Base-by-base conservation (phyloP, 1,284 basidiomycete genomes). In the Athelia psychrophila region DNA sequence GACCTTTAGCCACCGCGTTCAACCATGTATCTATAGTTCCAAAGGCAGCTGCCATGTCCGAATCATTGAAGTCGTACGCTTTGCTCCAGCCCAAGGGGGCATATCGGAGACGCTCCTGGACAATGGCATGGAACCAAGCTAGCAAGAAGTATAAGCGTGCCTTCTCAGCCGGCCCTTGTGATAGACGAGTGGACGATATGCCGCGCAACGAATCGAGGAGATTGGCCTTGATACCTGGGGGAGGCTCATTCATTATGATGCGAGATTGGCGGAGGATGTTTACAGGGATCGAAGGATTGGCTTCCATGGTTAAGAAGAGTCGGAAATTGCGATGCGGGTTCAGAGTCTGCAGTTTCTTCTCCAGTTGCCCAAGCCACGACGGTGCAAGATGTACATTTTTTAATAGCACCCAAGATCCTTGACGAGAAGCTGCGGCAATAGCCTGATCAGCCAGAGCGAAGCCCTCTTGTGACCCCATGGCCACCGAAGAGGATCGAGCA, bases 381-480 rank as follows among this genome's bases (percentile, higher is more conserved):
- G 95, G 91, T 2, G 95, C 93, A 45, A 98, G 81, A 64, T 98
- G 95, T 8, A 96, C 93, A 60, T 98, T 98, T 76, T 98, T 98
- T 55, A 97, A 81, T 44, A 98, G 76, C 2, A 98, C 95, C 94
- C 94, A 96, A 13, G 88, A 82, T 6, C 95, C 95, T 66, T 93
- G 91, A 19, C 95, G 83, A 15, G 93, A 91, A 22, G 95, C 95
- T 20, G 86, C 73, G 19, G 91, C 88, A 57, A 98, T 97, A 2
- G 94, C 94, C 67, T 96, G 93, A 63, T 98, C 95, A 4, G 95
- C 95, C 2, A 94, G 78, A 6, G 84, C 83, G 69, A 93, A 95
- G n/a, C 95, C 95, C 77, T 98, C 95, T 58, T 94, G 91, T 1
- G 95, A 97, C n/a, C 95, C 95, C 93, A 98, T 97, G 12, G 95